phyloP scores from a whole-genome alignment of 352 stramenopile species.

The Phytophthora fragariae region DNA sequence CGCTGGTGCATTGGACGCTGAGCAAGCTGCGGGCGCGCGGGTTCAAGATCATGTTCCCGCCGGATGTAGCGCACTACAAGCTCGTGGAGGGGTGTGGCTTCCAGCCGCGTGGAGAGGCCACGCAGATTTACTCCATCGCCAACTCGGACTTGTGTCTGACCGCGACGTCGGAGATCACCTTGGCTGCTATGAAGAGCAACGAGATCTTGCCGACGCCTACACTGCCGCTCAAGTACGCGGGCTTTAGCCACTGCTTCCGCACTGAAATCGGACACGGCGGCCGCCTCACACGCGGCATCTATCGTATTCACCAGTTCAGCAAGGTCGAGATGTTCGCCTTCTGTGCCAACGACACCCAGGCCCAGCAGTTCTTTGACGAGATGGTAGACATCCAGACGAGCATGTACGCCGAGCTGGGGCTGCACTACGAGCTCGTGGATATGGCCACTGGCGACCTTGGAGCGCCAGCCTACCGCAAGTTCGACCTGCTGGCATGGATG shows the following conservation, averaged over 20 bases:
- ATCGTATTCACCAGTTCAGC: constrained; percentile 91
- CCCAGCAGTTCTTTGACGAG: constrained; percentile 76
- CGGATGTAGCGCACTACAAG: constrained; percentile 85
- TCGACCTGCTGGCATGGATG: constrained; percentile 90
- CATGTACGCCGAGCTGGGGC: constrained; percentile 79
- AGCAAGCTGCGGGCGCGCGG: constrained; percentile 70
- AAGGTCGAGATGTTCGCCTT: constrained; percentile 93
- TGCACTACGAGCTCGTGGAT: constrained; percentile 85
- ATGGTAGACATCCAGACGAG: constrained; percentile 82
- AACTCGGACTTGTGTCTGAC: constrained; percentile 87
- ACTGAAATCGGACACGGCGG: constrained; percentile 87
- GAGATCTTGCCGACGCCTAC: constrained; percentile 62
- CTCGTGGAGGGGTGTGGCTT: constrained; percentile 89
- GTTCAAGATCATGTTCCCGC: constrained; percentile 81
- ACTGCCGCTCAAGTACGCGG: constrained; percentile 80
- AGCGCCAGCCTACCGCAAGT: constrained; percentile 86
- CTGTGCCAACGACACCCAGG: constrained; percentile 71
- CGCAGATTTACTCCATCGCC: constrained; percentile 89
- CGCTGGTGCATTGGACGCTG: constrained; percentile 84
- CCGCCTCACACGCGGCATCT: constrained; percentile 78
- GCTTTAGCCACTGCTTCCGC: constrained; percentile 90
- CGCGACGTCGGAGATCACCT: constrained; percentile 89
- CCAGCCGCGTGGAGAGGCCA: constrained; percentile 85
- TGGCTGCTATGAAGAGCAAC: constrained; percentile 81
- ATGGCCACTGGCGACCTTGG: constrained; percentile 88